Evolutionary conservation across 2,329 filamentous ascomycete genomes (phyloP).

Genomic region (Bipolaris zeicola): DNA sequence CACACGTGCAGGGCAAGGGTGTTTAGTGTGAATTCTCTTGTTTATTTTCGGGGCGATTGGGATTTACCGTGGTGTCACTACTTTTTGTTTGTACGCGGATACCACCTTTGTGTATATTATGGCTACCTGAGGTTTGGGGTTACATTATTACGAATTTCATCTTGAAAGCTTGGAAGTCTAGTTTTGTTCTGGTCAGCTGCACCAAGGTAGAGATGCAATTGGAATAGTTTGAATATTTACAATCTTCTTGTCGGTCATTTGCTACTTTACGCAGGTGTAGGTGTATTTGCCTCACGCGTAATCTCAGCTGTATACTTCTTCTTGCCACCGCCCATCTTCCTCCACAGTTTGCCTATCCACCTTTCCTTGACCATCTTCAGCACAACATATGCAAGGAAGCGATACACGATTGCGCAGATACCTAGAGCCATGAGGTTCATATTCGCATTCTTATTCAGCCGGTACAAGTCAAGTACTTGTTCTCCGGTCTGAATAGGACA

Average conservation of each 20-base stretch:
- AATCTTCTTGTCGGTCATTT: background rate
- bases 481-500: slow-evolving; percentile 71
- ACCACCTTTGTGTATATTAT: no score
- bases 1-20: no score
- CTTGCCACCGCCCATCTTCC: slow-evolving; percentile 25
- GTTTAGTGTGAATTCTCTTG: background rate
- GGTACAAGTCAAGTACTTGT: slow-evolving; percentile 71
- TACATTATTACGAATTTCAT: no score
- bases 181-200: no score
- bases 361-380: slow-evolving; percentile 61
- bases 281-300: background rate
- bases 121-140: no score
- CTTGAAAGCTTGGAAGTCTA: no score
- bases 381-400: slow-evolving; percentile 66
- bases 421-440: slow-evolving; percentile 68
- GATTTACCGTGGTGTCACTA: background rate
- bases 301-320: slow-evolving; percentile 11
- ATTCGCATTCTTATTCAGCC: slow-evolving; percentile 65
- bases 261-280: background rate
- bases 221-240: background rate
- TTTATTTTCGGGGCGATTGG: background rate
- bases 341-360: slow-evolving; percentile 52
- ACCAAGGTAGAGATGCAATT: no score
- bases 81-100: no score
- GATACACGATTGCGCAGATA: slow-evolving; percentile 67